A percentile compares a stretch with the other conserved stretches of the same genome.
Conservation (phyloP, 208 protist species). For the Angomonas deanei region DNA sequence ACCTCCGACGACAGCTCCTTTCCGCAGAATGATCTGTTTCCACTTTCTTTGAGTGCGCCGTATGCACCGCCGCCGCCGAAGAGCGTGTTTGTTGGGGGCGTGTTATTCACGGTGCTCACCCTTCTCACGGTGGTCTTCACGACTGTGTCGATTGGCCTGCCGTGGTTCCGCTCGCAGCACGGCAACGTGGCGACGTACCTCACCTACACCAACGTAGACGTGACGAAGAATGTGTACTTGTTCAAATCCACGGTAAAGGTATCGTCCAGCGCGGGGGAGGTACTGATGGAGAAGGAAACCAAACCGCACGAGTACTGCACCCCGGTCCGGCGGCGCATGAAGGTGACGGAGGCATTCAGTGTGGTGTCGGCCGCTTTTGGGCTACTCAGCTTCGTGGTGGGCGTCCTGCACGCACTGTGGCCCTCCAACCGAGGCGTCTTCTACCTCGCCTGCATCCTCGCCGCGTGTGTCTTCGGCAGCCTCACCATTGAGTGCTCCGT, state of each 20-base stretch:
- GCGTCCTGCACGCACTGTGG: constrained; percentile 24
- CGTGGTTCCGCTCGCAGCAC: constrained; percentile 67
- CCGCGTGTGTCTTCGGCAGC: constrained; percentile 22
- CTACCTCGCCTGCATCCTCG: constrained; percentile 23
- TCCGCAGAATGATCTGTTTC: constrained; percentile 9
- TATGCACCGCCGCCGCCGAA: constrained; percentile 41
- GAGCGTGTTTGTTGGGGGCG: constrained; percentile 39
- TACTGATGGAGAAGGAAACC: constrained; percentile 10
- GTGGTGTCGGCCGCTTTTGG: constrained; percentile 26
- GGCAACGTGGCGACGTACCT: constrained; percentile 5
- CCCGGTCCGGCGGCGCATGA: constrained; percentile 28
- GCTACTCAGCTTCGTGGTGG: constrained; percentile 29
- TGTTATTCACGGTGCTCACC: constrained; percentile 25
- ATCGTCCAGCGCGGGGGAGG: constrained; percentile 8
- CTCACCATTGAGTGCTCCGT: constrained; percentile 47
- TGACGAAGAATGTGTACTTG: constrained; percentile 37
- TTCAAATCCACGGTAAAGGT: constrained; percentile 37
- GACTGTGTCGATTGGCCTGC: constrained; percentile 41
- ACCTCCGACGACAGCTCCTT: constrained; percentile 15
- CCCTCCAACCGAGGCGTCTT: constrained; percentile 12
- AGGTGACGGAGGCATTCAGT: constrained; percentile 45
- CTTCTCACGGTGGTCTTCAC: constrained; percentile 39
- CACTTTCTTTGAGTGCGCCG: constrained; percentile 6
- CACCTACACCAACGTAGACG: constrained; percentile 1
- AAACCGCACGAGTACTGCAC: constrained; percentile 26